Evolutionary conservation across 768 basidiomycete genomes (phyloP).

Genomic region (Boletus rufocinnamomeus): DNA sequence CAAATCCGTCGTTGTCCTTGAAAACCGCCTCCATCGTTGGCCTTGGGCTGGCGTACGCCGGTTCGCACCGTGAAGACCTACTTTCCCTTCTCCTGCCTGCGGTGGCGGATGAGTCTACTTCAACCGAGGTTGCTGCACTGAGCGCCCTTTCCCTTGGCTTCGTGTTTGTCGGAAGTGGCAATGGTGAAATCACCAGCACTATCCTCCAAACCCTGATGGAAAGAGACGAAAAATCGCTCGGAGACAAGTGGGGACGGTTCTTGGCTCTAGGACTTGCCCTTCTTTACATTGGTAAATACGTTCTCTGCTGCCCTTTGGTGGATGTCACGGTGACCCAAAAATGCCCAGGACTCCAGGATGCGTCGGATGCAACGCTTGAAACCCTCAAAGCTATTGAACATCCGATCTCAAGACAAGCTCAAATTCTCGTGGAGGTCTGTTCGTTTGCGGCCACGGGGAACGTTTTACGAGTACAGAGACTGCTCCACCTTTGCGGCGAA

Average conservation of each 20-base stretch:
- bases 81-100: constrained; percentile 75
- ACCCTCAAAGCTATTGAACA: constrained; percentile 93
- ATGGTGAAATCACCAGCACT: constrained; percentile 87
- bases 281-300: constrained; percentile 77
- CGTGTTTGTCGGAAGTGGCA: constrained; percentile 92
- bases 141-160: constrained; percentile 91
- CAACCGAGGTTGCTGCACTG: constrained; percentile 88
- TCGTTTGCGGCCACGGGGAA: constrained; percentile 95
- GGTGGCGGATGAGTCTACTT: constrained; percentile 75
- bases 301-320: background rate
- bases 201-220: constrained; percentile 95
- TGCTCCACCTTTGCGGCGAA: constrained; percentile 93
- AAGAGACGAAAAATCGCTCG: constrained; percentile 67
- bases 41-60: constrained; percentile 91
- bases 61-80: constrained; percentile 89
- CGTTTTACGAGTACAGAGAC: constrained; percentile 87
- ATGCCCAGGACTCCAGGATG: constrained; percentile 80
- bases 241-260: constrained; percentile 94
- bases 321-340: constrained; percentile 10
- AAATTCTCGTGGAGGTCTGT: constrained; percentile 90
- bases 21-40: constrained; percentile 90
- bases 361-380: constrained; percentile 90
- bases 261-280: constrained; percentile 88
- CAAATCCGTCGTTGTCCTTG: constrained; percentile 80
- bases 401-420: constrained; percentile 86